phyloP scores from a whole-genome alignment of 441 rosid species.

The Theobroma grandiflorum region DNA sequence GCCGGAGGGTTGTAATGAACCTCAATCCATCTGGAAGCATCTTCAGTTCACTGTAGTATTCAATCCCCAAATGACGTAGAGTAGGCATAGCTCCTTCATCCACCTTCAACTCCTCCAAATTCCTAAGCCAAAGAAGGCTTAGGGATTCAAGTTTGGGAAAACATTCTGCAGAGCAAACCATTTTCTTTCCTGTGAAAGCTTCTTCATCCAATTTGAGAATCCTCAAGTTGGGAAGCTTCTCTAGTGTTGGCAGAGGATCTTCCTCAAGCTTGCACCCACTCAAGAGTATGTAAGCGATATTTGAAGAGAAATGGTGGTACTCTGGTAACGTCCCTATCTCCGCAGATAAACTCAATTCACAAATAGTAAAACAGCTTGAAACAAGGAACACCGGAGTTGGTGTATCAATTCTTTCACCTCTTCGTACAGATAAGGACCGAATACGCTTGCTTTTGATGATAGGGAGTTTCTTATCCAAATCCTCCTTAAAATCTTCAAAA shows the following conservation, averaged over 20 bases:
- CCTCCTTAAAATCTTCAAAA: neutral
- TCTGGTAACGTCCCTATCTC: too few species aligned
- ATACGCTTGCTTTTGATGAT: neutral
- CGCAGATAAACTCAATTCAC: too few species aligned
- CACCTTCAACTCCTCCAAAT: neutral
- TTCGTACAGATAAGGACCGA: too few species aligned
- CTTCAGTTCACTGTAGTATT: neutral
- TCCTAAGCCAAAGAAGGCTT: neutral
- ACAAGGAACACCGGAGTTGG: too few species aligned
- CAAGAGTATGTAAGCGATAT: too few species aligned
- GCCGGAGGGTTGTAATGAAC: neutral
- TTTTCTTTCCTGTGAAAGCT: neutral
- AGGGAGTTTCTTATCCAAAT: neutral
- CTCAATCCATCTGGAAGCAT: slow-evolving; percentile 12
- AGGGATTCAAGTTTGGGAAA: neutral
- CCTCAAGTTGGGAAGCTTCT: neutral
- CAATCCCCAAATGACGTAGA: neutral
- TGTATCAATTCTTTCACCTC: too few species aligned
- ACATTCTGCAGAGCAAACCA: neutral
- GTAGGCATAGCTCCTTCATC: neutral
- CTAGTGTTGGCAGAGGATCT: slow-evolving; percentile 9
- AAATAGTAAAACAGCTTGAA: too few species aligned
- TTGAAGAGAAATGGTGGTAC: too few species aligned
- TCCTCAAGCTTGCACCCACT: neutral
- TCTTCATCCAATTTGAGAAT: neutral